These are phyloP conservation scores for Phlebiopsis gigantea DNA, from an alignment of 768 basidiomycete species.

Conservation along the genomic window DNA sequence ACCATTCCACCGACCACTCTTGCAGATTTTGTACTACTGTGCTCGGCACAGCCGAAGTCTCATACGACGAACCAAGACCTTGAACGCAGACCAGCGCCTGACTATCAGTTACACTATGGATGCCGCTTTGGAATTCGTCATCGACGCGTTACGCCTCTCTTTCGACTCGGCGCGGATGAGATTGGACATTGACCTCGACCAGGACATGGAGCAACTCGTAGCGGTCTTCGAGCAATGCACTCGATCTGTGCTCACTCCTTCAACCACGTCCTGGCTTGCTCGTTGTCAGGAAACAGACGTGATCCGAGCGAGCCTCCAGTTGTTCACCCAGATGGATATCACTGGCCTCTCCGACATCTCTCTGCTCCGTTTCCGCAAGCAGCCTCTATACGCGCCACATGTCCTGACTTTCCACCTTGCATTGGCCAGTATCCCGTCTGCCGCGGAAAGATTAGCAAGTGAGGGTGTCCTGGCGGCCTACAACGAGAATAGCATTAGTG, in stretches of 20 bases:
- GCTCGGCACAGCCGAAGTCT: slow-evolving; percentile 55
- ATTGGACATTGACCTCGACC: slow-evolving; percentile 60
- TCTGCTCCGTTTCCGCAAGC: slow-evolving; percentile 54
- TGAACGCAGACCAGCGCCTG: slow-evolving; percentile 59
- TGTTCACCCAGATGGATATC: slow-evolving; percentile 65
- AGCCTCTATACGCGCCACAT: slow-evolving; percentile 70
- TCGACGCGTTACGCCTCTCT: slow-evolving; percentile 59
- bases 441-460: slow-evolving; percentile 82
- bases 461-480: slow-evolving; percentile 81
- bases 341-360: slow-evolving; percentile 64
- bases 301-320: slow-evolving; percentile 67
- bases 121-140: slow-evolving; percentile 54
- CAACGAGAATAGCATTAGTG: slow-evolving; percentile 74
- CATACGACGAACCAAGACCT: slow-evolving; percentile 38
- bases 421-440: slow-evolving; percentile 65
- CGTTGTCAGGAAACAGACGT: slow-evolving; percentile 78
- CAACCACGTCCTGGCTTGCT: slow-evolving; percentile 73
- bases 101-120: slow-evolving; percentile 57
- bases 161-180: slow-evolving; percentile 60
- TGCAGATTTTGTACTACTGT: slow-evolving; percentile 80
- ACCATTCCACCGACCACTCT: slow-evolving; percentile 74
- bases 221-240: slow-evolving; percentile 83
- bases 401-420: slow-evolving; percentile 85
- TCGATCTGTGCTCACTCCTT: slow-evolving; percentile 57
- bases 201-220: slow-evolving; percentile 76